These are phyloP conservation scores for Peniophora sp. DNA, from an alignment of 1,284 basidiomycete species.

Conservation along the genomic window DNA sequence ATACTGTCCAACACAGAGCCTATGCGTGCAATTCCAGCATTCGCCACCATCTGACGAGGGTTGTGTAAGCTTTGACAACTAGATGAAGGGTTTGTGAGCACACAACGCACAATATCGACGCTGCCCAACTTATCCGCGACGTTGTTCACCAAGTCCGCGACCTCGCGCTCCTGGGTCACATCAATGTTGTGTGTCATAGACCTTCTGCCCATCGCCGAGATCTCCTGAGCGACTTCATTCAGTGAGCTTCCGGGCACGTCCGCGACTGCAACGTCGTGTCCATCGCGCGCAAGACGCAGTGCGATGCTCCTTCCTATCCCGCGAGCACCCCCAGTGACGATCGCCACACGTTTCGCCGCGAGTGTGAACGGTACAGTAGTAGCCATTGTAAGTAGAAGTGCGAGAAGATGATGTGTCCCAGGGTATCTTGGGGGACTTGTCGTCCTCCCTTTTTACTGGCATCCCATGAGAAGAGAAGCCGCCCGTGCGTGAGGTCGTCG, in stretches of 20 bases:
- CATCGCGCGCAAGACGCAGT: constrained; percentile 14
- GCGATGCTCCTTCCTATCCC: constrained; percentile 15
- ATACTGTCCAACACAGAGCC: constrained; percentile 5
- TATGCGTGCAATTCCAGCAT: constrained; percentile 14
- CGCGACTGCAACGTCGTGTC: constrained; percentile 13
- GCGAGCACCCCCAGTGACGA: constrained; percentile 16
- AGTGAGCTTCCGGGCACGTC: constrained; percentile 11
- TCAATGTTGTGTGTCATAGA: constrained; percentile 10
- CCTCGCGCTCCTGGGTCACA: constrained; percentile 13
- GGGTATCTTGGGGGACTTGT: too few relatives aligned
- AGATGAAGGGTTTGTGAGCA: not conserved
- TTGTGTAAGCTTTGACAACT: too few relatives aligned
- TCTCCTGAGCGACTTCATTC: constrained; percentile 8
- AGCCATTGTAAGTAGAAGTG: too few relatives aligned
- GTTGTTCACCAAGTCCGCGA: constrained; percentile 13
- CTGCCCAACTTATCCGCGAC: constrained; percentile 18
- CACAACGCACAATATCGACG: constrained; percentile 15
- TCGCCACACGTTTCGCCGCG: constrained; percentile 11
- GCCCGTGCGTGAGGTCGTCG: too few relatives aligned
- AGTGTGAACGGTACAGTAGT: too few relatives aligned
- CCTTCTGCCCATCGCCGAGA: constrained; percentile 7
- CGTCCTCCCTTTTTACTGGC: too few relatives aligned
- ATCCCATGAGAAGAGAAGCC: too few relatives aligned
- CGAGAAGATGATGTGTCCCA: too few relatives aligned
- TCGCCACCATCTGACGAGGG: constrained; percentile 18